phyloP scores from a whole-genome alignment of 805 yeast genomes.

The Ogataea methanolica region DNA sequence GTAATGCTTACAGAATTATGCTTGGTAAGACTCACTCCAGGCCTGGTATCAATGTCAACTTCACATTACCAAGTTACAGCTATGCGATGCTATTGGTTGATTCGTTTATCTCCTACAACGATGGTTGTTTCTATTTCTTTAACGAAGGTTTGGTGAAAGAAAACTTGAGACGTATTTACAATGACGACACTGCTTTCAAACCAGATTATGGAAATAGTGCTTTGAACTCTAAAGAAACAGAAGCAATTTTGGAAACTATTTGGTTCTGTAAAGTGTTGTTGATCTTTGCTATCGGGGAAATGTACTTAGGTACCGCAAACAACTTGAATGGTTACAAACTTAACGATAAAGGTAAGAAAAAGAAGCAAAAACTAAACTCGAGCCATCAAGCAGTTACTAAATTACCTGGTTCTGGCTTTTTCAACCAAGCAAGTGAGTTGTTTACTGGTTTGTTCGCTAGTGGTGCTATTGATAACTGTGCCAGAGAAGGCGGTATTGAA shows the following conservation, averaged over 20 bases:
- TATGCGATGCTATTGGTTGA: constrained; percentile 73
- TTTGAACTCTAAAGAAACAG: constrained; percentile 31
- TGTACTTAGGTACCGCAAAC: constrained; percentile 75
- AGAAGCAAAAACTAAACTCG: constrained; percentile 14
- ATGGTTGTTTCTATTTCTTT: constrained; percentile 80
- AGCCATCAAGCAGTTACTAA: constrained; percentile 23
- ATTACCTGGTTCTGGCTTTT: constrained; percentile 75
- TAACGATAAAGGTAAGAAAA: constrained; percentile 18
- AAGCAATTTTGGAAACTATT: constrained; percentile 66
- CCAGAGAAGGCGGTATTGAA: constrained; percentile 77
- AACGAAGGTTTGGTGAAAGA: constrained; percentile 76
- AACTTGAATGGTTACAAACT: constrained; percentile 48
- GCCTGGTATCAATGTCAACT: constrained; percentile 65
- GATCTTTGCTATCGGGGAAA: constrained; percentile 76
- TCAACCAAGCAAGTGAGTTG: constrained; percentile 73
- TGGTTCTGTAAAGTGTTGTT: constrained; percentile 75
- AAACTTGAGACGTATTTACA: constrained; percentile 58
- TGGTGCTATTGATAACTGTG: constrained; percentile 74
- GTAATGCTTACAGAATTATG: constrained; percentile 69
- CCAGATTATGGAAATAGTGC: constrained; percentile 26
- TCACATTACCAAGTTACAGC: constrained; percentile 70
- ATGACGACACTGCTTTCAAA: constrained; percentile 34
- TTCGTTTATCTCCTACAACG: constrained; percentile 72
- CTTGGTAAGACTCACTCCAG: constrained; percentile 63
- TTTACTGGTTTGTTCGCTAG: constrained; percentile 74